Evolutionary conservation across 495 filamentous ascomycete genomes (phyloP), one percentile per base, ranked within the genome.

Genomic region (Xylaria grammica): DNA sequence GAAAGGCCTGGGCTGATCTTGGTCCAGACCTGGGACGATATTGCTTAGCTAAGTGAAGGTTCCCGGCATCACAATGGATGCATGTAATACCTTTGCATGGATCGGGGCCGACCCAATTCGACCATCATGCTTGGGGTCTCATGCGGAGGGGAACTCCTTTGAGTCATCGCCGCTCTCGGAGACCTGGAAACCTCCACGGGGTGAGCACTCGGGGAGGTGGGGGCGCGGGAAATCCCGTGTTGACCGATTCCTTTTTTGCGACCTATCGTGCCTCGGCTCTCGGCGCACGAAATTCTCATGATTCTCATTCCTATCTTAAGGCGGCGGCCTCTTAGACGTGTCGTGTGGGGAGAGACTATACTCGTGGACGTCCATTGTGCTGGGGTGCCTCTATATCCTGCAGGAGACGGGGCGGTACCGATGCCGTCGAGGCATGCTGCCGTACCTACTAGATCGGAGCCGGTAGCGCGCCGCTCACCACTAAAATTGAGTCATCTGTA

Each of bases 131-230:
- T 26, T 59, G 38, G 17, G 29, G 32, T 42, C 48, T 27, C 20
- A 34, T 59, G 55, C 26, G 27, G 40, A 46, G 55, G 27, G 15
- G 6, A 22, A 7, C 55, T 24, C 9, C 55, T n/a, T 17, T 46
- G 40, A 48, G 27, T 46, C 56, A 48, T 22, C 20, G n/a, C 51
- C 42, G 42, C 27, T 46, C 56, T 59, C 56, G 56, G 56, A 57
- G 54, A 30, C 42, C 34, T 59, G 56, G 56, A 27, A 40, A 27
- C 32, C 29, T 19, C 20, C 42, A 24, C 40, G 56, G 55, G 56
- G 34, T 40, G 44, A 24, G 24, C 15, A 2, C n/a, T 46, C 56
- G 56, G 42, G 40, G 56, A 19, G 36, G 42, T 24, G n/a, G 56
- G 56, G 42, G 9, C 26, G 42, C 24, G n/a, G 56, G 56, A 40